These are phyloP conservation scores for Agrocybe chaxingu DNA, from an alignment of 768 basidiomycete species.

Conservation along the genomic window DNA sequence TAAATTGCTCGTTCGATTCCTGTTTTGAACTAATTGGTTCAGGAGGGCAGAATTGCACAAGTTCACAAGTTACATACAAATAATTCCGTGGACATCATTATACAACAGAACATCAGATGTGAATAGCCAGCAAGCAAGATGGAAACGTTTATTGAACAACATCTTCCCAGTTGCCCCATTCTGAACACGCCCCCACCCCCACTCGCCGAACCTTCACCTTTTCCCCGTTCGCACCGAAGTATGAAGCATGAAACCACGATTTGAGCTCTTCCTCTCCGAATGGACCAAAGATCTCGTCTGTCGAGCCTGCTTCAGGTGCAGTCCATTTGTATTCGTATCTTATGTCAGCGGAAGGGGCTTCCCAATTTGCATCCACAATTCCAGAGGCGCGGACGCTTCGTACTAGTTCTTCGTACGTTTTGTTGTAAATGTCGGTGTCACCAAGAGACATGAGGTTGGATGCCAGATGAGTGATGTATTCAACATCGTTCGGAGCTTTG, in stretches of 20 bases:
- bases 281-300: conserved; percentile 69
- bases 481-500: conserved; percentile 52
- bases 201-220: conserved; percentile 70
- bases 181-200: conserved; percentile 35
- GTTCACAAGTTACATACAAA: not conserved
- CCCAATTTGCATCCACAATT: conserved; percentile 64
- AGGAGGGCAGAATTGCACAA: not conserved
- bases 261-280: conserved; percentile 79
- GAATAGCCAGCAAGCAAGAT: no score
- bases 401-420: conserved; percentile 82
- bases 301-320: conserved; percentile 41
- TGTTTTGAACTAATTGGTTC: not conserved
- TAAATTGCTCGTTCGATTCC: conserved; percentile 28
- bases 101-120: not conserved
- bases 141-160: conserved; percentile 40
- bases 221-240: conserved; percentile 77
- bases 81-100: not conserved
- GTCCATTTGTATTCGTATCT: conserved; percentile 85
- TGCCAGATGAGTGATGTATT: conserved; percentile 79
- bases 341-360: conserved; percentile 71
- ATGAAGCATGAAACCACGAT: conserved; percentile 75
- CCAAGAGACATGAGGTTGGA: conserved; percentile 87
- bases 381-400: conserved; percentile 72
- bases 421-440: conserved; percentile 82
- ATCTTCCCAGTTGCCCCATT: conserved; percentile 77